phyloP scores from a whole-genome alignment of 2,329 filamentous ascomycete species.

The Claviceps capensis region DNA sequence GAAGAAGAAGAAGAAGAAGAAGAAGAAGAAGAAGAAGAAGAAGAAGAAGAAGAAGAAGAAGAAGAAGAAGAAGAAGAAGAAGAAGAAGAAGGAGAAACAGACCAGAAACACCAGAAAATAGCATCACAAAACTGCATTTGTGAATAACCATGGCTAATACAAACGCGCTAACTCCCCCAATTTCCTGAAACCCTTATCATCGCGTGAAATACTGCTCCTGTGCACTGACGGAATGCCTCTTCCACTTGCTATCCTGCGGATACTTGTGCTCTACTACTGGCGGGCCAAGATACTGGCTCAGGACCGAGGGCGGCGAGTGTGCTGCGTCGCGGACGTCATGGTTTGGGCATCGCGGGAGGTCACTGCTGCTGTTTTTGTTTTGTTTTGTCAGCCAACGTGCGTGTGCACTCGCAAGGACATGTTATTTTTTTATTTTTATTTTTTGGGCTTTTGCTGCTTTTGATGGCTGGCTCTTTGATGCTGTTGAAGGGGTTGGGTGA shows the following conservation, averaged over 20 bases:
- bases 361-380: neutral
- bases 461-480: too few relatives aligned
- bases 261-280: slow-evolving; percentile 18
- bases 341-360: neutral
- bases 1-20: too few relatives aligned
- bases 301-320: slow-evolving; percentile 13
- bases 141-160: too few relatives aligned
- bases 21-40: too few relatives aligned
- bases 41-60: too few relatives aligned
- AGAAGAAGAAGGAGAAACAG: too few relatives aligned
- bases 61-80: too few relatives aligned
- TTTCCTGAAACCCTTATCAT: neutral
- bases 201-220: slow-evolving; percentile 17
- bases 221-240: slow-evolving; percentile 16
- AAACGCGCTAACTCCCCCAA: too few relatives aligned
- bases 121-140: too few relatives aligned
- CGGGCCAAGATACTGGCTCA: slow-evolving; percentile 13
- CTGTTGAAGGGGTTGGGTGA: neutral
- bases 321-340: slow-evolving; percentile 11
- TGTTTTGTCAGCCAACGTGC: neutral
- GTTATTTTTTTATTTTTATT: neutral
- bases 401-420: neutral
- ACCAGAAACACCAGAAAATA: too few relatives aligned
- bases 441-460: neutral
- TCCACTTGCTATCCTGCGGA: slow-evolving; percentile 16